phyloP scores from a whole-genome alignment of 371 early-diverging fungal species.

The Synchytrium microbalum region DNA sequence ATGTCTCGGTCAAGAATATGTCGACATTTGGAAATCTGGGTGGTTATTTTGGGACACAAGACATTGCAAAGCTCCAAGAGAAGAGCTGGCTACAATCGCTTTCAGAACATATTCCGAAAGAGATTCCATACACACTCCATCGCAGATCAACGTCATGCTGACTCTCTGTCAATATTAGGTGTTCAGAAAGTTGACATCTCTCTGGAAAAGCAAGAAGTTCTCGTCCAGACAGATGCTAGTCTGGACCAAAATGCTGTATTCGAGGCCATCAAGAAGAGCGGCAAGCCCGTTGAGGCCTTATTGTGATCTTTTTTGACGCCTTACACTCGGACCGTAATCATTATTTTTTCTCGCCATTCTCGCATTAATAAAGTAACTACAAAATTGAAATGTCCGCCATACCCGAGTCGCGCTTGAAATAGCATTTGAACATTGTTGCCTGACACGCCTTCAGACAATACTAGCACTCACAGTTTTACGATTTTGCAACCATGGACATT shows the following conservation, averaged over 20 bases:
- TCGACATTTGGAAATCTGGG: not conserved
- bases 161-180: constrained; percentile 6
- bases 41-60: too few relatives aligned
- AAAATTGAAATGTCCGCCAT: too few relatives aligned
- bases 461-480: too few relatives aligned
- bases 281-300: constrained; percentile 42
- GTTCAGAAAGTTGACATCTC: constrained; percentile 54
- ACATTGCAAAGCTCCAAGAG: constrained; percentile 21
- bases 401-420: too few relatives aligned
- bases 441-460: too few relatives aligned
- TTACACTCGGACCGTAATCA: too few relatives aligned
- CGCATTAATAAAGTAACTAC: too few relatives aligned
- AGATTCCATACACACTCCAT: not conserved
- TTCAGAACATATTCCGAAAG: not conserved
- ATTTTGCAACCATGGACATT: too few relatives aligned
- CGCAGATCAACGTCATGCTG: not conserved
- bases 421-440: too few relatives aligned
- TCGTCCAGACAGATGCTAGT: constrained; percentile 43
- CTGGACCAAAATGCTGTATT: constrained; percentile 48
- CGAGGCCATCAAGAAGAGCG: constrained; percentile 66
- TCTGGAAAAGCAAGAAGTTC: constrained; percentile 63
- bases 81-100: not conserved
- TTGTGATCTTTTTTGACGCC: too few relatives aligned
- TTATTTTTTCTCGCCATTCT: too few relatives aligned
- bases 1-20: not conserved